A percentile compares a stretch with the other conserved stretches of the same genome.
These are phyloP conservation scores for Fusarium oxysporum DNA, from an alignment of 2,329 filamentous ascomycete species.

Conservation along the genomic window DNA sequence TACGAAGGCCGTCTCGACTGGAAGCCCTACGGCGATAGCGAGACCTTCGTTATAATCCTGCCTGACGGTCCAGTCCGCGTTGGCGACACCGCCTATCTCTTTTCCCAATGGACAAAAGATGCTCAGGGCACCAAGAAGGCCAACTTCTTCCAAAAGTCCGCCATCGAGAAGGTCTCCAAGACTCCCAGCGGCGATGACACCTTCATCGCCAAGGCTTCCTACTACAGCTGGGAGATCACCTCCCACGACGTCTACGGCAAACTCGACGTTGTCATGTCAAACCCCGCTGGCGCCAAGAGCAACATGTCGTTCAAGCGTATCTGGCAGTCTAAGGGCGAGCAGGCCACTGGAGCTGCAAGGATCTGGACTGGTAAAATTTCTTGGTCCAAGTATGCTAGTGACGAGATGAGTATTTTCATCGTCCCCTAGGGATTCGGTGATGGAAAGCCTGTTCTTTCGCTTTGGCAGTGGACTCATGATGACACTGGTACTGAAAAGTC, in stretches of 20 bases:
- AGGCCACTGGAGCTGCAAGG: not conserved
- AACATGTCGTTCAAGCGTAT: constrained; percentile 14
- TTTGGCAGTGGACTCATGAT: constrained; percentile 31
- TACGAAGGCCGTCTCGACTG: constrained; percentile 34
- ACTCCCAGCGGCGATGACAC: not conserved
- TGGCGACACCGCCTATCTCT: constrained; percentile 31
- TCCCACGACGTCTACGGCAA: constrained; percentile 14
- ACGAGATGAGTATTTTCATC: constrained; percentile 32
- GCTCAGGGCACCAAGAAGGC: constrained; percentile 9
- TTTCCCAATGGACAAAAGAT: constrained; percentile 32
- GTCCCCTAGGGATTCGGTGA: constrained; percentile 28
- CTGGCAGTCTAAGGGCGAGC: constrained; percentile 21
- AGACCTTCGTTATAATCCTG: constrained; percentile 32
- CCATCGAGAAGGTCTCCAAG: constrained; percentile 10
- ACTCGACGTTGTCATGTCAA: constrained; percentile 23
- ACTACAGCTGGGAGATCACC: constrained; percentile 12
- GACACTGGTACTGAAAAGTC: not conserved
- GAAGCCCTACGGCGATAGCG: constrained; percentile 21
- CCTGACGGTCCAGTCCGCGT: constrained; percentile 28
- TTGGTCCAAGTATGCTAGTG: constrained; percentile 1
- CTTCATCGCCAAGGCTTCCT: constrained; percentile 8
- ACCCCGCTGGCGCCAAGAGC: not conserved
- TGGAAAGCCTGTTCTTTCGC: constrained; percentile 26
- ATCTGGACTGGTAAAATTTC: constrained; percentile 37
- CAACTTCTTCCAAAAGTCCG: constrained; percentile 29